A percentile compares a stretch with the other conserved stretches of the same genome.
These are phyloP conservation scores for Guyanaporus albipodus DNA, from an alignment of 768 basidiomycete genomes.

Conservation along the genomic window DNA sequence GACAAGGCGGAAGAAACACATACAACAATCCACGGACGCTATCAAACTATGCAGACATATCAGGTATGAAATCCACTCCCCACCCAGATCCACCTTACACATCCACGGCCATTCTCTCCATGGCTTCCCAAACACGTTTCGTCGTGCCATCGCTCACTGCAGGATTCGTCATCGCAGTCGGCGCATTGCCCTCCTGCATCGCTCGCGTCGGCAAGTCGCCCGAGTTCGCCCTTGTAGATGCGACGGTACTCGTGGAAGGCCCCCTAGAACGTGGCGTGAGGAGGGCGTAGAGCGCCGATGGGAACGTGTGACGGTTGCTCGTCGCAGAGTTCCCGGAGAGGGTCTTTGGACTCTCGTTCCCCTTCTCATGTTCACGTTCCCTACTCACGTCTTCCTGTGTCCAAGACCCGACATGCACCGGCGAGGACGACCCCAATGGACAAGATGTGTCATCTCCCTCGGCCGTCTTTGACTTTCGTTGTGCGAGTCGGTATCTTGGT, in stretches of 20 bases:
- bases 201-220: slow-evolving; percentile 1
- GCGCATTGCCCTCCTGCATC: background rate
- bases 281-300: slow-evolving; percentile 10
- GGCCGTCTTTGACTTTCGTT: slow-evolving; percentile 9
- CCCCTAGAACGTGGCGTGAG: slow-evolving; percentile 16
- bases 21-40: too few relatives aligned
- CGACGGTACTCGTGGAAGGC: slow-evolving; percentile 21
- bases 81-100: background rate
- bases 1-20: too few relatives aligned
- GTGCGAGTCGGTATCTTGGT: slow-evolving; percentile 18
- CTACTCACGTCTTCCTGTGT: too few relatives aligned
- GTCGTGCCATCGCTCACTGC: slow-evolving; percentile 1
- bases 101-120: slow-evolving; percentile 26
- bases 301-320: background rate
- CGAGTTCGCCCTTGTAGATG: slow-evolving; percentile 4
- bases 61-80: too few relatives aligned
- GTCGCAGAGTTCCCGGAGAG: background rate
- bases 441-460: background rate
- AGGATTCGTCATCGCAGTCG: background rate
- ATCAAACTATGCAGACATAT: too few relatives aligned
- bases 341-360: slow-evolving; percentile 1
- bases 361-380: background rate
- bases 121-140: slow-evolving; percentile 16
- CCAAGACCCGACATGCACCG: too few relatives aligned
- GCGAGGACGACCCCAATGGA: background rate